Conservation (phyloP, 2,329 filamentous ascomycete species). For the Celoporthe dispersa region DNA sequence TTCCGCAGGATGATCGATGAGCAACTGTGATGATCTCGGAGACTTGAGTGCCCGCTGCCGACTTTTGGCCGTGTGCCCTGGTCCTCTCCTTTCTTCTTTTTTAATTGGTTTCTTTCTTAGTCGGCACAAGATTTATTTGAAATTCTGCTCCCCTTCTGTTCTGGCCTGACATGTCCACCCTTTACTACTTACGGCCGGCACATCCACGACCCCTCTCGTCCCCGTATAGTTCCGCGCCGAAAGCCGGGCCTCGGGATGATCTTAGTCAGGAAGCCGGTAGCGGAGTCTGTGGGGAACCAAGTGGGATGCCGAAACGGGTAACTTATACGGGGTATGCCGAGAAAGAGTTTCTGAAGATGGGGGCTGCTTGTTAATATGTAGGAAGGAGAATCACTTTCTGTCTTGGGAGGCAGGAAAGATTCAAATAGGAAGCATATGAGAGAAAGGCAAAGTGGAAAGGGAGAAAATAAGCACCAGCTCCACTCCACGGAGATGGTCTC, state of each 20-base stretch:
- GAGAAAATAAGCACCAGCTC: too few relatives aligned
- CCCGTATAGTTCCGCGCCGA: neutral
- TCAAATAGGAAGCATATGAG: neutral
- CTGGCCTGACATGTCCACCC: neutral
- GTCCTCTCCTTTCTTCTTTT: too few relatives aligned
- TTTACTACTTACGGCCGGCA: neutral
- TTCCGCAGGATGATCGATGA: too few relatives aligned
- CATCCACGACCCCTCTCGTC: neutral
- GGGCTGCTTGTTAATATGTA: too few relatives aligned
- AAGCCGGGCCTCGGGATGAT: conserved; percentile 9
- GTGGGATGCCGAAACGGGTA: conserved; percentile 1
- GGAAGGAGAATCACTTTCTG: neutral
- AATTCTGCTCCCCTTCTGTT: too few relatives aligned
- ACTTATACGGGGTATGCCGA: neutral
- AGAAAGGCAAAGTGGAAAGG: neutral
- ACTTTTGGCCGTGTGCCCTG: too few relatives aligned
- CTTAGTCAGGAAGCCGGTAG: neutral
- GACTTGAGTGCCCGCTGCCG: too few relatives aligned
- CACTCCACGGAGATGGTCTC: too few relatives aligned
- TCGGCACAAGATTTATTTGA: too few relatives aligned
- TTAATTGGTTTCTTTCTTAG: too few relatives aligned
- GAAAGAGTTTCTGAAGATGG: too few relatives aligned
- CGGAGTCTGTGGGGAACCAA: neutral
- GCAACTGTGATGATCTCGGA: too few relatives aligned
- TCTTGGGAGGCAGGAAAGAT: neutral